Conservation (phyloP, 208 protist genomes). For the Angomonas desouzai region DNA sequence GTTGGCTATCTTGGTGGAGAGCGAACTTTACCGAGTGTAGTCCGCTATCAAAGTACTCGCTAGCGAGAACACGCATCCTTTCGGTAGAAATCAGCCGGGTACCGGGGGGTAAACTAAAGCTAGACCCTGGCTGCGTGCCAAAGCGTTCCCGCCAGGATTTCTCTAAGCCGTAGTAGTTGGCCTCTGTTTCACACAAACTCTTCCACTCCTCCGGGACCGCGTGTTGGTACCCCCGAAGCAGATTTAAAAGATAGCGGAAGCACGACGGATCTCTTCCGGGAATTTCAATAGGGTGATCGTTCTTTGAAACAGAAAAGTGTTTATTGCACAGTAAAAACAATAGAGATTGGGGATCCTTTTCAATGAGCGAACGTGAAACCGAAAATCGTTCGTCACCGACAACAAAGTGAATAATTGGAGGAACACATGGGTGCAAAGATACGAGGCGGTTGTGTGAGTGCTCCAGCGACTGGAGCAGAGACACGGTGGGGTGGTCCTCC, state of each 20-base stretch:
- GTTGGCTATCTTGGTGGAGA: constrained; percentile 43
- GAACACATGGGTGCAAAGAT: constrained; percentile 31
- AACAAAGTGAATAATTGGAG: constrained; percentile 40
- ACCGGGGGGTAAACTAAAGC: constrained; percentile 33
- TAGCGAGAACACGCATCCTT: constrained; percentile 37
- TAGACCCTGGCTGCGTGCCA: constrained; percentile 3
- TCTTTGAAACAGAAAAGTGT: constrained; percentile 22
- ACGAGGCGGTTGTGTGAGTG: background rate
- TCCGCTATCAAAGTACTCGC: constrained; percentile 31
- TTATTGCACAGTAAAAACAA: constrained; percentile 40
- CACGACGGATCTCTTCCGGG: background rate
- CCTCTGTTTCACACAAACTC: background rate
- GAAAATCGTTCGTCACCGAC: constrained; percentile 43
- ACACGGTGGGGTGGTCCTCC: background rate
- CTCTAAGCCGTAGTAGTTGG: background rate
- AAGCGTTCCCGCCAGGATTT: background rate
- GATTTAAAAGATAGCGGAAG: constrained; percentile 7
- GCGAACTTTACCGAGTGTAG: constrained; percentile 47
- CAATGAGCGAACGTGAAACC: constrained; percentile 27
- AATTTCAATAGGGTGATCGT: background rate
- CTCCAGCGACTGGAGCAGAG: background rate
- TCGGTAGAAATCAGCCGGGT: constrained; percentile 39
- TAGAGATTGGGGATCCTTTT: constrained; percentile 62
- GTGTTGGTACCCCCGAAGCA: constrained; percentile 5
- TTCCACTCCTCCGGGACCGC: constrained; percentile 7